Evolutionary conservation across 2,329 filamentous ascomycete genomes (phyloP), one percentile per base, ranked within the genome.

Genomic region (Trichoderma koningiopsis): DNA sequence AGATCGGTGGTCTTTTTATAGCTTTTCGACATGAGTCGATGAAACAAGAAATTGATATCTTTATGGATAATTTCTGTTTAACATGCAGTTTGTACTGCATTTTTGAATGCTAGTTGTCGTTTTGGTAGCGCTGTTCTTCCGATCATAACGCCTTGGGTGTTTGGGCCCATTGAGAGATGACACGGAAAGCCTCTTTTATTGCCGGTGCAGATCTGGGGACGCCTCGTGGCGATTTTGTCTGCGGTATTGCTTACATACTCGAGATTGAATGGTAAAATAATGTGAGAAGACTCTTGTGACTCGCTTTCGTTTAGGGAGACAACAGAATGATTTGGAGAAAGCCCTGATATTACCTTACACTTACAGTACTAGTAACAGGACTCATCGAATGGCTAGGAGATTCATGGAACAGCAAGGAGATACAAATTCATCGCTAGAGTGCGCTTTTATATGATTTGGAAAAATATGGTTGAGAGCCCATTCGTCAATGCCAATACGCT

Each of bases 131-230:
- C 14, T 40, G 37, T 6, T 43, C 19, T n/a, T 19, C 8, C 4
- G 19, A 43, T 43, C 7, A 19, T n/a, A 19, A 8, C 40, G 37
- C 14, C 16, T 43, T n/a, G 1, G 19, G 40, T 43, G 40, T 80
- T 72, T 79, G 19, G 72, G 79, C n/a, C 73, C 84, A 84, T 11
- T 73, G 77, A 53, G 83, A 0, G 83, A 83, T 69, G 83, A 83
- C 1, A 79, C 79, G 6, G 74, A 75, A 58, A 81, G 81, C 82
- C 13, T 81, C 81, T 47, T 47, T 77, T 16, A 40, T 80, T 84
- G 31, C 83, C 83, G 13, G 73, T 84, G 56, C 77, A 83, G 60
- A 81, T 82, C 3, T 71, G 76, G 16, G 79, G 78, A 7, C 80
- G 81, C 70, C 75, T 78, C 29, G 73, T 74, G 37, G 74, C 73